Evolutionary conservation across 148 eudicot genomes (phyloP), one percentile per base, ranked within the genome.

Genomic region (Agrostemma githago): DNA sequence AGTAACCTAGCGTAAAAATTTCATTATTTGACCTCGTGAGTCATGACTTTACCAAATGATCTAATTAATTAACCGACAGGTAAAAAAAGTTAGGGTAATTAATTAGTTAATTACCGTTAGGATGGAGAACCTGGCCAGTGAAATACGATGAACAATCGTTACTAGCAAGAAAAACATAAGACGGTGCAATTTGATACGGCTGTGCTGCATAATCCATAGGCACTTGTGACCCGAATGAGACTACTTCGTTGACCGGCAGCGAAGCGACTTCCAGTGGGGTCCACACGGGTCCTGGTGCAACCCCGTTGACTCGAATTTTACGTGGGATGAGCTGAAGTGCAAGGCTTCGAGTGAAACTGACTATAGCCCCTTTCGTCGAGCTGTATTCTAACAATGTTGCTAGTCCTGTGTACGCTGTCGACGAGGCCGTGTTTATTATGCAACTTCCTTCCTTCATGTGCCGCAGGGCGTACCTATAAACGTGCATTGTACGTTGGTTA

Each of bases 51-150:
- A n/a, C n/a, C n/a, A n/a, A n/a, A n/a, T n/a, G n/a, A n/a, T n/a
- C n/a, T n/a, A n/a, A n/a, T n/a, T n/a, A n/a, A n/a, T n/a, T n/a
- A n/a, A n/a, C n/a, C n/a, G n/a, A n/a, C n/a, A n/a, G n/a, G n/a
- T n/a, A n/a, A n/a, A n/a, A n/a, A n/a, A n/a, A n/a, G n/a, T n/a
- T n/a, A n/a, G n/a, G n/a, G n/a, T n/a, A n/a, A n/a, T n/a, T 57
- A 57, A 57, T 57, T 57, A 12, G 60, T 11, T 6, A 57, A 57
- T 8, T 81, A 85, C 88, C 90, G 70, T 85, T 87, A 2, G 86
- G 86, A 53, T 87, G 88, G n/a, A 85, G 78, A 26, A 87, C 40
- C 8, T 87, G 89, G 48, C 88, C 87, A n/a, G 88, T 87, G 70
- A 77, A 57, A 61, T 87, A 84, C 40, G 90, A 89, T 4, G 93